Evolutionary conservation across 768 basidiomycete genomes (phyloP).

Genomic region (Phanerochaete carnosa): DNA sequence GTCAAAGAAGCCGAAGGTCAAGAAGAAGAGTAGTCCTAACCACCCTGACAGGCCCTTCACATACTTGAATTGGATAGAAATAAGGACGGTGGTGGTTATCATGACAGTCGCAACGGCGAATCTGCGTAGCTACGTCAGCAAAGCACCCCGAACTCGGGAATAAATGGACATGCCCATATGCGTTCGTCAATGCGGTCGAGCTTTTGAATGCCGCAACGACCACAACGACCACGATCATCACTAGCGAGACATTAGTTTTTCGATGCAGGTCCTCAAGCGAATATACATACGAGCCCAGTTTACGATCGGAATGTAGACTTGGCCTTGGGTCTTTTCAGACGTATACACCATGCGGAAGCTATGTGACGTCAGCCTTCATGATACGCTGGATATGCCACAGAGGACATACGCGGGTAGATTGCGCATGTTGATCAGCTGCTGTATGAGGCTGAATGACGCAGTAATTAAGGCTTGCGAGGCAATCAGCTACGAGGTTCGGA

Average conservation of each 20-base stretch:
- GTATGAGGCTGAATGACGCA: conserved; percentile 58
- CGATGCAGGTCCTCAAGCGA: neutral
- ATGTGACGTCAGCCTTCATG: neutral
- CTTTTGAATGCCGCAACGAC: conserved; percentile 58
- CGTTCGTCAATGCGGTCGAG: conserved; percentile 51
- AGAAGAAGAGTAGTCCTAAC: conserved; percentile 42
- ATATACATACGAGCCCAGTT: conserved; percentile 47
- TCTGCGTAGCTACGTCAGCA: conserved; percentile 23
- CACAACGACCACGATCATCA: conserved; percentile 51
- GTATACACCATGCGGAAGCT: conserved; percentile 56
- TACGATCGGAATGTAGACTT: conserved; percentile 61
- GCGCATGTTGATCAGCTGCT: conserved; percentile 64
- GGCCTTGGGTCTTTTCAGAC: conserved; percentile 57
- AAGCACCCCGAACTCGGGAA: neutral
- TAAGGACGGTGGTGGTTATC: conserved; percentile 55
- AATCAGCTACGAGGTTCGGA: conserved; percentile 43
- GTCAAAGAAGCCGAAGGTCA: conserved; percentile 63
- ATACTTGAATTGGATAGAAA: conserved; percentile 54
- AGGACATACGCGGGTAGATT: conserved; percentile 44
- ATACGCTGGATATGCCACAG: neutral
- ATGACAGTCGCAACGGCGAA: conserved; percentile 67
- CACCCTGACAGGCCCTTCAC: conserved; percentile 48
- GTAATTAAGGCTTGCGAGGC: conserved; percentile 71
- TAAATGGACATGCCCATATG: conserved; percentile 33
- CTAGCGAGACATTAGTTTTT: conserved; percentile 1